phyloP scores from a whole-genome alignment of 768 basidiomycete genomes.

The Coprinopsis cinerea region DNA sequence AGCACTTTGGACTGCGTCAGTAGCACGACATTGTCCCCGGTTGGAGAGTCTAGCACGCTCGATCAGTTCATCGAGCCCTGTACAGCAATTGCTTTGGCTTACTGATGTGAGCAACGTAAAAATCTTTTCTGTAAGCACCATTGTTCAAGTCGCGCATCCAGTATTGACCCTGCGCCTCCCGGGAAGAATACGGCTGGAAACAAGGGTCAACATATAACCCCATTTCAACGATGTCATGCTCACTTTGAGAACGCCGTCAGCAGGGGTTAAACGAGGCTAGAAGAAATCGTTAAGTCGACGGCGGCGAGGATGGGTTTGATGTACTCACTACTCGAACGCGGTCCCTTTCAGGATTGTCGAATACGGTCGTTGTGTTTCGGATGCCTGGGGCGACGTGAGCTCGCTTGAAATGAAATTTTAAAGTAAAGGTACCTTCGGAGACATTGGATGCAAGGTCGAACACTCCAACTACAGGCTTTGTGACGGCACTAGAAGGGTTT shows the following conservation, averaged over 20 bases:
- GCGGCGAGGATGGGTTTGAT: not conserved
- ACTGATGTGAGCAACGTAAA: slow-evolving; percentile 92
- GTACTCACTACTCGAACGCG: slow-evolving; percentile 68
- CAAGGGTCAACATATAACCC: not conserved
- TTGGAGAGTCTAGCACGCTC: slow-evolving; percentile 53
- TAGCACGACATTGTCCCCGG: slow-evolving; percentile 73
- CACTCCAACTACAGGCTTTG: slow-evolving; percentile 94
- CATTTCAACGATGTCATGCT: slow-evolving; percentile 23
- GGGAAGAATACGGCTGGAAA: slow-evolving; percentile 74
- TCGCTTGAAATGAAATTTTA: not conserved
- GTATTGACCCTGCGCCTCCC: slow-evolving; percentile 90
- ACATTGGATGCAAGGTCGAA: slow-evolving; percentile 95
- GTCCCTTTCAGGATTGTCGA: slow-evolving; percentile 87
- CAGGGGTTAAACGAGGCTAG: slow-evolving; percentile 79
- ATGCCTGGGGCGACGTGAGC: slow-evolving; percentile 51
- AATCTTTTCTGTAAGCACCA: slow-evolving; percentile 77
- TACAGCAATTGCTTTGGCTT: slow-evolving; percentile 18
- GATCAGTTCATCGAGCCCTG: not conserved
- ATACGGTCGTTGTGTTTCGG: slow-evolving; percentile 97
- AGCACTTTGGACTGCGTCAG: slow-evolving; percentile 76
- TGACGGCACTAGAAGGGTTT: slow-evolving; percentile 60
- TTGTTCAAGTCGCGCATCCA: slow-evolving; percentile 96
- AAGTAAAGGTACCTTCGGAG: slow-evolving; percentile 61
- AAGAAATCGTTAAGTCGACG: slow-evolving; percentile 1
- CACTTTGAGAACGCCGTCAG: slow-evolving; percentile 85